Conservation (phyloP, 768 basidiomycete species). For the Podaxis mareebaensis region DNA sequence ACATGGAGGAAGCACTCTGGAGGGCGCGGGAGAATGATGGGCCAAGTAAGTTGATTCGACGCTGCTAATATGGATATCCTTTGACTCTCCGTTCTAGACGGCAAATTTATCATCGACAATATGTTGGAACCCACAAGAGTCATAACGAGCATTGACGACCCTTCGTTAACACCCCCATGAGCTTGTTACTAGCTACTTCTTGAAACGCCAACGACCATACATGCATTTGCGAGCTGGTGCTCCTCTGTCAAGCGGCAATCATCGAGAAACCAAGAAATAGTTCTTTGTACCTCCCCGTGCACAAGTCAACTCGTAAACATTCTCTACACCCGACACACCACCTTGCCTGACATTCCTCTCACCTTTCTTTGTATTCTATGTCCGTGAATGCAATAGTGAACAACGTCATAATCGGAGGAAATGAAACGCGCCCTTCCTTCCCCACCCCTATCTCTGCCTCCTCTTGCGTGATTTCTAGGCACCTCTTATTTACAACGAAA, state of each 20-base stretch:
- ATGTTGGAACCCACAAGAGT: conserved; percentile 45
- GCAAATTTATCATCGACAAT: conserved; percentile 43
- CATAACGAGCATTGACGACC: conserved; percentile 33
- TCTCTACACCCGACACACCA: conserved; percentile 2
- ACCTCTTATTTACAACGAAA: too few relatives aligned
- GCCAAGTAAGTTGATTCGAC: conserved; percentile 51
- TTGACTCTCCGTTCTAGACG: conserved; percentile 35
- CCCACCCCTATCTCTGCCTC: not conserved
- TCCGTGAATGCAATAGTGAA: not conserved
- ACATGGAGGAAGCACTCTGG: conserved; percentile 62
- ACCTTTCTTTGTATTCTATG: not conserved
- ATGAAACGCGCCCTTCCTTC: too few relatives aligned
- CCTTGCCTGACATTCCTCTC: conserved; percentile 2
- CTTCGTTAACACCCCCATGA: not conserved
- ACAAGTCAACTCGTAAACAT: not conserved
- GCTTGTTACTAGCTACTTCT: not conserved
- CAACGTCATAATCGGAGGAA: not conserved
- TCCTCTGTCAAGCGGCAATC: not conserved
- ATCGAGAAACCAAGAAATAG: not conserved
- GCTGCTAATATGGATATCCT: not conserved
- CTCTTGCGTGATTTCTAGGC: not conserved
- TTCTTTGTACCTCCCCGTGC: not conserved
- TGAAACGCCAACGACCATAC: not conserved
- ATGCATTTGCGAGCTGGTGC: not conserved
- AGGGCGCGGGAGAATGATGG: conserved; percentile 78